Conservation (phyloP, 2,329 filamentous ascomycete genomes). For the Nigrospora oryzae region DNA sequence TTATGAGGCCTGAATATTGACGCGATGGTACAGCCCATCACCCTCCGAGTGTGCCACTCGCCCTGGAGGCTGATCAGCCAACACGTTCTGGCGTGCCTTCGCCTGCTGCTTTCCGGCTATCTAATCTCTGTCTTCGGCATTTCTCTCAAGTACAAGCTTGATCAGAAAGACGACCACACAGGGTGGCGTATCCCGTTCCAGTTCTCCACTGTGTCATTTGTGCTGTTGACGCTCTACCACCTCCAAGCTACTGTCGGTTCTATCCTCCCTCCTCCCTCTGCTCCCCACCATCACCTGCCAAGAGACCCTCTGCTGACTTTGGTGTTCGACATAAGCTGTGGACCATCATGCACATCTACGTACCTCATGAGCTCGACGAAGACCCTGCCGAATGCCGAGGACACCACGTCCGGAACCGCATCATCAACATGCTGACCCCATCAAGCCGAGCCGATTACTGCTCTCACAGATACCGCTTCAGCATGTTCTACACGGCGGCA, state of each 20-base stretch:
- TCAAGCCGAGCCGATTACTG: constrained; percentile 25
- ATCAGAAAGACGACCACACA: constrained; percentile 27
- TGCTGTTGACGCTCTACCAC: constrained; percentile 35
- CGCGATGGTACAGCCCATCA: constrained; percentile 32
- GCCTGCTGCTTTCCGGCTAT: constrained; percentile 32
- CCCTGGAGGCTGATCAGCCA: constrained; percentile 39
- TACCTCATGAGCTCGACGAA: constrained; percentile 28
- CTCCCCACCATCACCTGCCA: not conserved
- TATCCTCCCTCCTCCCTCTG: not conserved
- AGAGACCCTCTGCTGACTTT: not conserved
- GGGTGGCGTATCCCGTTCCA: constrained; percentile 37
- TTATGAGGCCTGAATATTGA: not conserved
- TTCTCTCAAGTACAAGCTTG: constrained; percentile 36
- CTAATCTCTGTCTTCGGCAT: constrained; percentile 31
- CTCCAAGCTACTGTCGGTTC: constrained; percentile 35
- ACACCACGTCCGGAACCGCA: constrained; percentile 23
- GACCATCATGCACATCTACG: constrained; percentile 44
- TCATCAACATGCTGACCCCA: constrained; percentile 34
- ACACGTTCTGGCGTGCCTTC: constrained; percentile 32
- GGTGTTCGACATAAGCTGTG: constrained; percentile 28
- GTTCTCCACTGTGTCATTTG: constrained; percentile 36
- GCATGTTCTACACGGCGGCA: constrained; percentile 38
- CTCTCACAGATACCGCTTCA: constrained; percentile 26
- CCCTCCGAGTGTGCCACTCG: constrained; percentile 42
- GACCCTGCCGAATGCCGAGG: constrained; percentile 14